phyloP scores from a whole-genome alignment of 805 yeast species.

The Ascoidea rubescens region DNA sequence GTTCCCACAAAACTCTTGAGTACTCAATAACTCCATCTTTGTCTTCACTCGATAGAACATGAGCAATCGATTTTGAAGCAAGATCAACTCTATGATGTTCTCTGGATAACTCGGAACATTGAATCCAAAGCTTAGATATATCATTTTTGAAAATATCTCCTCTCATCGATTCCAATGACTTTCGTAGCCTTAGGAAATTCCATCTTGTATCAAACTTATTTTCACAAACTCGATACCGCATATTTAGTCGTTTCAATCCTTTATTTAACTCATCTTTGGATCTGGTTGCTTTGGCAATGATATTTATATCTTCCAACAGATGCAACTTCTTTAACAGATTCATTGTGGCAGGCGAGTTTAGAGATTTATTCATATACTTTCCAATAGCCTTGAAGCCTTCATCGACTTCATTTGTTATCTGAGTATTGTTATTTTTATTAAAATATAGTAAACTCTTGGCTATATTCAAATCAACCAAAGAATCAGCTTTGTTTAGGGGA shows the following conservation, averaged over 20 bases:
- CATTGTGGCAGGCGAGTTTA: slow-evolving; percentile 11
- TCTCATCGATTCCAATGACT: slow-evolving; percentile 26
- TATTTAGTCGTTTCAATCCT: slow-evolving; percentile 7
- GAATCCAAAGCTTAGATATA: slow-evolving; percentile 38
- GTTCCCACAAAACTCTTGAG: slow-evolving; percentile 76
- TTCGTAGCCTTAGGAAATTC: slow-evolving; percentile 44
- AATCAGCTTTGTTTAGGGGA: slow-evolving; percentile 33
- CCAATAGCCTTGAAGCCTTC: slow-evolving; percentile 50
- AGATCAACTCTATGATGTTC: slow-evolving; percentile 55
- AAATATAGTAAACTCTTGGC: slow-evolving; percentile 49
- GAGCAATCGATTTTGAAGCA: slow-evolving; percentile 53
- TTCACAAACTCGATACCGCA: slow-evolving; percentile 21
- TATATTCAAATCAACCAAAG: slow-evolving; percentile 44
- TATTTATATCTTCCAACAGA: slow-evolving; percentile 43
- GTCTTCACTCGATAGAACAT: slow-evolving; percentile 26
- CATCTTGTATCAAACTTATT: slow-evolving; percentile 47
- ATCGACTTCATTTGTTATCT: slow-evolving; percentile 26
- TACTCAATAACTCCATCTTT: slow-evolving; percentile 53
- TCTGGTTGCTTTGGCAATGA: slow-evolving; percentile 16
- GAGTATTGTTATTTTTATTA: slow-evolving; percentile 18
- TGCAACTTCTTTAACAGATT: slow-evolving; percentile 40
- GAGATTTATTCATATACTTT: slow-evolving; percentile 26
- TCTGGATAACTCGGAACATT: slow-evolving; percentile 52
- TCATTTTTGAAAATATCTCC: slow-evolving; percentile 15
- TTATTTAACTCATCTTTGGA: neutral